Conservation (phyloP, 106 monocot species). For the Vanilla planifolia region DNA sequence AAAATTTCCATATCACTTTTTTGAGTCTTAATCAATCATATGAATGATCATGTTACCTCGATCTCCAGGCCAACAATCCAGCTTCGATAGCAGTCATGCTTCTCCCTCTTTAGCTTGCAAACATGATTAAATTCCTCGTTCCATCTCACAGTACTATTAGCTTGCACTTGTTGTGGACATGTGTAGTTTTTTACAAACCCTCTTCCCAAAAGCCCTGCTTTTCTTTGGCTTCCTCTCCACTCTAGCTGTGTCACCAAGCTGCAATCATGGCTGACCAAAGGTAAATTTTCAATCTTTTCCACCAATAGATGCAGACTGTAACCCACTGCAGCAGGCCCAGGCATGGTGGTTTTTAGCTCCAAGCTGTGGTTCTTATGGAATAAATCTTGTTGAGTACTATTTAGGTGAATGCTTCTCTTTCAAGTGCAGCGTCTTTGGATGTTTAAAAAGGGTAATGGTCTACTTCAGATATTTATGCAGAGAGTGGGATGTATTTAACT, state of each 20-base stretch:
- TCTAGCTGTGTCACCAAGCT: constrained; percentile 21
- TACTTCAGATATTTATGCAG: too few relatives aligned
- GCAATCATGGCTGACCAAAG: constrained; percentile 7
- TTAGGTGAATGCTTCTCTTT: too few relatives aligned
- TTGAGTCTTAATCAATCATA: too few relatives aligned
- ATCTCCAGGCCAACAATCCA: constrained; percentile 37
- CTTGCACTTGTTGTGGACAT: constrained; percentile 9
- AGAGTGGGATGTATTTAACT: too few relatives aligned
- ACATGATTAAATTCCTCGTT: constrained; percentile 34
- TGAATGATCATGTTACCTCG: constrained; percentile 22
- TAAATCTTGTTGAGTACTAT: too few relatives aligned
- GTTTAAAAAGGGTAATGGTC: too few relatives aligned
- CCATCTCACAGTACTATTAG: constrained; percentile 19
- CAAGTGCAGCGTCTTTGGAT: too few relatives aligned
- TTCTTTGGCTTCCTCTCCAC: constrained; percentile 35
- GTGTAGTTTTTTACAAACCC: constrained; percentile 18
- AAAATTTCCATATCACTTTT: too few relatives aligned
- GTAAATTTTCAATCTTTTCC: constrained; percentile 14
- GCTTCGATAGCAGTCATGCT: constrained; percentile 13
- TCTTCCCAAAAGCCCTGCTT: constrained; percentile 10
- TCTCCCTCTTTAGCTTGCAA: constrained; percentile 26
- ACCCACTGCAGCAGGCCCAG: constrained; percentile 10
- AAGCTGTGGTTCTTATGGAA: too few relatives aligned
- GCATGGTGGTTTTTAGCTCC: too few relatives aligned
- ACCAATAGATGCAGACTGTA: constrained; percentile 22